Conservation (phyloP, 495 filamentous ascomycete genomes). For the Xylaria nigripes region DNA sequence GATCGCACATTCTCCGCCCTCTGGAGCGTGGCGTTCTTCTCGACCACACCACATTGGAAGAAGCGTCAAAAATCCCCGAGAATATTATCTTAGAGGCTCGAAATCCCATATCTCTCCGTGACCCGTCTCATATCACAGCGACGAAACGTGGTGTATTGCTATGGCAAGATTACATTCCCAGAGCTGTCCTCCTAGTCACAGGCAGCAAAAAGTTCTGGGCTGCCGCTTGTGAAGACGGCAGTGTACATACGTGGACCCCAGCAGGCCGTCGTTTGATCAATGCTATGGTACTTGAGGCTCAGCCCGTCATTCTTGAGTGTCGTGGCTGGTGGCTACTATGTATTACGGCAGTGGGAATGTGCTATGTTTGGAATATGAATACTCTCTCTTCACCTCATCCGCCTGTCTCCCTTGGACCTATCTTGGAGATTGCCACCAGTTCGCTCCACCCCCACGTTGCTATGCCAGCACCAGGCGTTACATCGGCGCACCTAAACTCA, state of each 20-base stretch:
- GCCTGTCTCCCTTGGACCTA: slow-evolving; percentile 80
- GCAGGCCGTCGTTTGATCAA: slow-evolving; percentile 82
- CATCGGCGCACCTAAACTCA: slow-evolving; percentile 83
- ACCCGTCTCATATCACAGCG: slow-evolving; percentile 75
- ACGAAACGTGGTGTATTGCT: slow-evolving; percentile 73
- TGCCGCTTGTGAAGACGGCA: slow-evolving; percentile 86
- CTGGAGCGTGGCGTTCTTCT: slow-evolving; percentile 46
- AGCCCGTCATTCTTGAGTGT: slow-evolving; percentile 87
- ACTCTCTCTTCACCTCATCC: slow-evolving; percentile 78
- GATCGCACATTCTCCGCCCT: slow-evolving; percentile 65
- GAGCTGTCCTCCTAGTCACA: slow-evolving; percentile 72
- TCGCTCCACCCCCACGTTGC: slow-evolving; percentile 60
- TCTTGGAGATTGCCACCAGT: slow-evolving; percentile 71
- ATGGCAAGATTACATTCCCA: slow-evolving; percentile 90
- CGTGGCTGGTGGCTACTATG: slow-evolving; percentile 82
- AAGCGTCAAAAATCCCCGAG: slow-evolving; percentile 53
- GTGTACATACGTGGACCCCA: slow-evolving; percentile 88
- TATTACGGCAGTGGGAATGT: slow-evolving; percentile 80
- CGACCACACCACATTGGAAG: slow-evolving; percentile 42
- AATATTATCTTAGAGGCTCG: slow-evolving; percentile 45
- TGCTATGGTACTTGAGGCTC: slow-evolving; percentile 77
- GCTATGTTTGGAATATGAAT: slow-evolving; percentile 89
- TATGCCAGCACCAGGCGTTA: slow-evolving; percentile 67
- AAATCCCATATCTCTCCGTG: slow-evolving; percentile 52
- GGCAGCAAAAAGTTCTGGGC: slow-evolving; percentile 89